These are phyloP conservation scores for Verticillium nubilum DNA, from an alignment of 2,329 filamentous ascomycete species.

Conservation along the genomic window DNA sequence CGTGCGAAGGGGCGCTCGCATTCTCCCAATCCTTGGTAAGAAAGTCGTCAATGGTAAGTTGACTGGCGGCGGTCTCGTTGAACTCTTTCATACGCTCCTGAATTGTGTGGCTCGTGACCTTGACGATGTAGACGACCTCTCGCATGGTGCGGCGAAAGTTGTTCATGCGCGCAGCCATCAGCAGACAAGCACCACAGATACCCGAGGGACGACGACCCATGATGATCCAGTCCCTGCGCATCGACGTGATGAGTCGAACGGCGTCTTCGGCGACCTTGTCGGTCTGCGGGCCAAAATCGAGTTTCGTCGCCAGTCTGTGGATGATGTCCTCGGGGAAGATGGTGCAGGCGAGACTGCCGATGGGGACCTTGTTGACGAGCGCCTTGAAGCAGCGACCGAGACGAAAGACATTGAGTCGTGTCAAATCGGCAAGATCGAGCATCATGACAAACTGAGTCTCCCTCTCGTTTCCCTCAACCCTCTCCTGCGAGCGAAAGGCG, in stretches of 20 bases:
- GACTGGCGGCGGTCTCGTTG: constrained; percentile 76
- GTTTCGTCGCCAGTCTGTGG: constrained; percentile 81
- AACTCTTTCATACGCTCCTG: constrained; percentile 90
- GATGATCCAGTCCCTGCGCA: constrained; percentile 97
- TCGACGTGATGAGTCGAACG: constrained; percentile 79
- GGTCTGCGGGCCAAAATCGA: constrained; percentile 81
- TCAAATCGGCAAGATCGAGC: constrained; percentile 87
- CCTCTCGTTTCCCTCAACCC: constrained; percentile 57
- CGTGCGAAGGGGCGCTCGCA: constrained; percentile 52
- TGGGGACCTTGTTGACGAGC: constrained; percentile 65
- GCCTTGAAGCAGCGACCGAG: constrained; percentile 87
- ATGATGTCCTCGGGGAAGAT: constrained; percentile 82
- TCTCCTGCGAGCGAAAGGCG: constrained; percentile 60
- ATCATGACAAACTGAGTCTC: constrained; percentile 64
- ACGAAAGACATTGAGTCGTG: constrained; percentile 82
- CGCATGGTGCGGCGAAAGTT: constrained; percentile 90
- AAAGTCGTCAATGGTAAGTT: constrained; percentile 84
- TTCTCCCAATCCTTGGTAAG: constrained; percentile 66
- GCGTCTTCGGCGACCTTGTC: constrained; percentile 85
- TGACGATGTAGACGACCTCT: constrained; percentile 97
- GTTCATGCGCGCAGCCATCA: constrained; percentile 95
- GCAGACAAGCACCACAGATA: constrained; percentile 87
- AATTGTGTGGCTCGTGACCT: constrained; percentile 90
- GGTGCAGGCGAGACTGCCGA: constrained; percentile 34
- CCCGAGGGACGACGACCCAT: constrained; percentile 90